phyloP scores from a whole-genome alignment of 2,329 filamentous ascomycete species.

The Aureobasidium vineae region DNA sequence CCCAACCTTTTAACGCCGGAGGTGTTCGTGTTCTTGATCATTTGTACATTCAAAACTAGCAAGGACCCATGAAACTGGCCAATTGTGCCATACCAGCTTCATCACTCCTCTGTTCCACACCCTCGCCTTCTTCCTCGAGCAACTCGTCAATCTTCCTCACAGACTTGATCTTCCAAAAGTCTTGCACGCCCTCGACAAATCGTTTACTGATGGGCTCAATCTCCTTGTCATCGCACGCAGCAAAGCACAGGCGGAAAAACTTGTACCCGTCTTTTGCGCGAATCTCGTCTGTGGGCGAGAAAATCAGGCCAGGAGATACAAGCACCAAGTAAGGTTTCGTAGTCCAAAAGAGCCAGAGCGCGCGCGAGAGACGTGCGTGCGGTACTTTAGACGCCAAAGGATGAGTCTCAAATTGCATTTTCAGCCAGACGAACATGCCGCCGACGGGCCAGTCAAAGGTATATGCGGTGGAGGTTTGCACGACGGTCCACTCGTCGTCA shows the following conservation, averaged over 20 bases:
- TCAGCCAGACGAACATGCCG: constrained; percentile 91
- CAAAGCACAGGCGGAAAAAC: constrained; percentile 79
- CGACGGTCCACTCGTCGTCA: constrained; percentile 66
- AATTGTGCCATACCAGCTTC: constrained; percentile 17
- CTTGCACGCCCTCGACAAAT: constrained; percentile 66
- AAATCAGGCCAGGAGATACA: constrained; percentile 69
- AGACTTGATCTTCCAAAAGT: constrained; percentile 75
- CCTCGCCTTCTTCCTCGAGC: constrained; percentile 43
- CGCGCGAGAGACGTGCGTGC: constrained; percentile 56
- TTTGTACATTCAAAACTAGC: neutral
- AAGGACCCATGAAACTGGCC: constrained; percentile 23
- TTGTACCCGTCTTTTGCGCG: constrained; percentile 61
- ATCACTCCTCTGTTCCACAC: constrained; percentile 17
- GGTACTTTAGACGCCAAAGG: constrained; percentile 62
- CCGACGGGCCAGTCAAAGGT: constrained; percentile 77
- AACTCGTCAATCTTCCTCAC: constrained; percentile 64
- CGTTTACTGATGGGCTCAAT: constrained; percentile 61
- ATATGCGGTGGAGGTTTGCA: constrained; percentile 71
- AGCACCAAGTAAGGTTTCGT: constrained; percentile 68
- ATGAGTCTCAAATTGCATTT: constrained; percentile 68
- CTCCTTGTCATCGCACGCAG: constrained; percentile 71
- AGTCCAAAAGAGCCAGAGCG: constrained; percentile 70
- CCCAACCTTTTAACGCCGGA: no score
- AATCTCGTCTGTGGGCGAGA: constrained; percentile 65
- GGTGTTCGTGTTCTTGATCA: no score